Evolutionary conservation across 768 basidiomycete species (phyloP), one percentile per base, ranked within the genome.

Genomic region (Boletus edulis): DNA sequence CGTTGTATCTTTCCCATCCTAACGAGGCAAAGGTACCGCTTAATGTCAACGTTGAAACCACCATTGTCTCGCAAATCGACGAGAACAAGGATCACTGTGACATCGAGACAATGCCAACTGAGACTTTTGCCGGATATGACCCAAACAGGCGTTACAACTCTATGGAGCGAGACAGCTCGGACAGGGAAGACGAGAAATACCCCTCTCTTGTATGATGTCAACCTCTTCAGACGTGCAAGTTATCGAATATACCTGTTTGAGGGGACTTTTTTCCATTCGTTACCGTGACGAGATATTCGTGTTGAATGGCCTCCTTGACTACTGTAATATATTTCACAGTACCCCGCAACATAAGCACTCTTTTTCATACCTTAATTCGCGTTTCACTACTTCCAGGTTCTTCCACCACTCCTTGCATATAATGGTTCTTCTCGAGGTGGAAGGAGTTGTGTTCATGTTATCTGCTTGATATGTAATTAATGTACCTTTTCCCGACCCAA

Each of bases 1-100:
- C 51, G 0, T 47, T 17, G 0, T 13, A 5, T 35, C 1, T 11
- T 60, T 12, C 31, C 15, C 12, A 41, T 20, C 5, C 29, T 59
- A 9, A 52, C 5, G 8, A 17, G 12, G 0, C 11, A 5, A 57
- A 58, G 59, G 10, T 61, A 15, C 67, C 63, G 42, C 57, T 71
- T 3, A 70, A 72, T 14, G 69, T 71, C 56, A 71, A 71, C 41
- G 71, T 71, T 4, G 69, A 71, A 24, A 71, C 70, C 0, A 71
- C 71, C 4, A 57, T 72, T 14, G 65, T 71, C 6, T 70, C 69
- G 13, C 65, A 67, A 31, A 65, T 70, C 3, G 69, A 70, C 35
- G 70, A 67, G 11, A 50, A 59, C 34, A 59, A 61, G 35, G 61
- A 59, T n/a, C 56, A 54, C 22, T 59, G 40, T 15, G 69, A 69